A percentile compares a stretch with the other conserved stretches of the same genome.
These are phyloP conservation scores for Vaucheria bursata DNA, from an alignment of 352 stramenopile species.

Conservation along the genomic window DNA sequence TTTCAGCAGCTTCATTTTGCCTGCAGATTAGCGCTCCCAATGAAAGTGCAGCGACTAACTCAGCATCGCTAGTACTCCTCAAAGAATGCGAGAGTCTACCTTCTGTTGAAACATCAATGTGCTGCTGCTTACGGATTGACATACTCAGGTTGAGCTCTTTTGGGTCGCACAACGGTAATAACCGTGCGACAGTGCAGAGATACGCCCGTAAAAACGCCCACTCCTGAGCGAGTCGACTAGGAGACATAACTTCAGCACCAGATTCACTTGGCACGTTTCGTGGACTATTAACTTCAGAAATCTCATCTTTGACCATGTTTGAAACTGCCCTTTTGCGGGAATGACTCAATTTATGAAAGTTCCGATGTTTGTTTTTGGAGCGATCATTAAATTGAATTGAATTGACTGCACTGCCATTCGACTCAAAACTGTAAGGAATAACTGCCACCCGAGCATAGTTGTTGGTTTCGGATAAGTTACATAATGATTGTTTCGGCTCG, in stretches of 20 bases:
- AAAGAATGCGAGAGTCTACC: too few relatives aligned
- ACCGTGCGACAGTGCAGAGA: constrained; percentile 10
- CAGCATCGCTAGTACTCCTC: background rate
- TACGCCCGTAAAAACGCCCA: constrained; percentile 22
- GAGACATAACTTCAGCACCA: too few relatives aligned
- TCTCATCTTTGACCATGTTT: too few relatives aligned
- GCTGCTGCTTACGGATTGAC: background rate
- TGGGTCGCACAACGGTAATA: constrained; percentile 20
- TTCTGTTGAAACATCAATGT: background rate
- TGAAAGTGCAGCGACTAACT: constrained; percentile 27
- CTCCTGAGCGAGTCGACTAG: background rate
- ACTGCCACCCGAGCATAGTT: background rate
- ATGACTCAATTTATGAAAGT: too few relatives aligned
- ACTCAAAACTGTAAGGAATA: background rate
- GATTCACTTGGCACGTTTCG: too few relatives aligned
- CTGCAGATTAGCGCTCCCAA: constrained; percentile 33
- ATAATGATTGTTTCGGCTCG: too few relatives aligned
- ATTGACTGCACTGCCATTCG: too few relatives aligned
- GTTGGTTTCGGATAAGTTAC: too few relatives aligned
- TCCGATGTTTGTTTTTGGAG: too few relatives aligned
- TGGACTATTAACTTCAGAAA: too few relatives aligned
- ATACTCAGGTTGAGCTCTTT: background rate
- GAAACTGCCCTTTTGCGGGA: too few relatives aligned
- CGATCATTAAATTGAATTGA: too few relatives aligned
- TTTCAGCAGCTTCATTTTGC: background rate